Evolutionary conservation across 495 filamentous ascomycete species (phyloP), one percentile per base, ranked within the genome.

Genomic region (Umbilicaria muhlenbergii): DNA sequence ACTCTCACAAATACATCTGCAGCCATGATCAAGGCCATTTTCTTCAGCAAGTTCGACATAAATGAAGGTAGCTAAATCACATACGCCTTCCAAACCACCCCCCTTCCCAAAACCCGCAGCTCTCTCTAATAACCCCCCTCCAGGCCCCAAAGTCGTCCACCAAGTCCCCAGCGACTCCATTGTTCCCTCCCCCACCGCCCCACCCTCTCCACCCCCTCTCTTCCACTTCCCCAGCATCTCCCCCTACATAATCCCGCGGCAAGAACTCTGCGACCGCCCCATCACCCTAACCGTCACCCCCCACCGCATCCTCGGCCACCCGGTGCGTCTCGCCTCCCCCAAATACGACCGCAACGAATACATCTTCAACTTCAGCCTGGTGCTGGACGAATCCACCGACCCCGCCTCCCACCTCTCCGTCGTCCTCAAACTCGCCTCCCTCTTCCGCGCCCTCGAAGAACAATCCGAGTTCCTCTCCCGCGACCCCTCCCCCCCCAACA

Each of bases 291-390:
- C 74, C 61, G 78, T 77, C 14, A 75, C 77, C 58, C 77, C 79
- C 38, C 81, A 85, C 59, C 80, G 81, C 40, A 77, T 96, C 42
- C 73, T 96, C 17, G 83, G 86, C 10, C 86, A 87, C 53, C 91
- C 91, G 1, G 81, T 96, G 32, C 87, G 83, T 58, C 85, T 95
- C 60, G 74, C 73, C 7, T 74, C 80, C 36, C 65, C 69, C 19
- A 70, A 71, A 36, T 89, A 98, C 58, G 71, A 80, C 43, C 81
- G 91, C 41, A 98, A 96, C 62, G 83, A 94, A 57, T 95, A 92
- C 64, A 92, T 94, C 56, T 98, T 96, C 74, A 96, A 95, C 58
- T 94, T 96, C 51, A 83, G 83, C 39, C 58, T 96, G 16, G 85
- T 98, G 13, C 66, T 98, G 34, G 74, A 77, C 38, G 80, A 81